A percentile compares a stretch with the other conserved stretches of the same genome.
Conservation (phyloP, 2,329 filamentous ascomycete species). For the Fusarium virguliforme region DNA sequence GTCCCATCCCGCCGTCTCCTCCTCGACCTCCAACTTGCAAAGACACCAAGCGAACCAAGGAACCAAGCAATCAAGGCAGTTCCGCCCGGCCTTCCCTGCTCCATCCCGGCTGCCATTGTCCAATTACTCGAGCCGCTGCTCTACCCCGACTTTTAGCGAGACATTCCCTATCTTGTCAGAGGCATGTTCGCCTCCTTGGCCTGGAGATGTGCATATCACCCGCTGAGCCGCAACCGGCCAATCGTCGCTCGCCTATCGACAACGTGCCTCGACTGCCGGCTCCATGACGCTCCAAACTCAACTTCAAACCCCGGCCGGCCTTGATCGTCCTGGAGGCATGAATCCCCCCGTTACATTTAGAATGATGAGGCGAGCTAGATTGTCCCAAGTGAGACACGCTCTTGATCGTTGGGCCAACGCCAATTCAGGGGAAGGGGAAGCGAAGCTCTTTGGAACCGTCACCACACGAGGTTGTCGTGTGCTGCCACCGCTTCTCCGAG, state of each 20-base stretch:
- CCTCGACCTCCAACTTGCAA: constrained; percentile 31
- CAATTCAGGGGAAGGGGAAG: constrained; percentile 40
- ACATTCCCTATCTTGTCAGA: constrained; percentile 40
- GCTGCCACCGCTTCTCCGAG: constrained; percentile 22
- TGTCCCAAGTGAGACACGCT: constrained; percentile 37
- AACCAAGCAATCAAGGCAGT: constrained; percentile 5
- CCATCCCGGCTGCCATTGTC: constrained; percentile 37
- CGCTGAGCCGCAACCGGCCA: constrained; percentile 37
- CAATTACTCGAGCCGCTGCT: constrained; percentile 33
- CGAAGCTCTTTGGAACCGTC: constrained; percentile 26
- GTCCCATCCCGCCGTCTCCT: constrained; percentile 44
- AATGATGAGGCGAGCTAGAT: constrained; percentile 18
- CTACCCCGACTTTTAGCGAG: constrained; percentile 51
- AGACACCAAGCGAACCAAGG: constrained; percentile 25
- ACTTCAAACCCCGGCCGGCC: constrained; percentile 26
- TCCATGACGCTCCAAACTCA: constrained; percentile 38
- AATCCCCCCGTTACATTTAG: constrained; percentile 20
- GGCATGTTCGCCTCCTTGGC: constrained; percentile 33
- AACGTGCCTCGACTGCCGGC: constrained; percentile 48
- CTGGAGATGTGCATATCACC: constrained; percentile 40
- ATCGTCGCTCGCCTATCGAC: constrained; percentile 41
- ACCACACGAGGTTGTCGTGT: constrained; percentile 40
- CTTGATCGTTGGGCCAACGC: constrained; percentile 23
- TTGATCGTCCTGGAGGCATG: constrained; percentile 7
- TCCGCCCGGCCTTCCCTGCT: constrained; percentile 19